Conservation (phyloP, 352 stramenopile genomes). For the Globisporangium sylvaticum region DNA sequence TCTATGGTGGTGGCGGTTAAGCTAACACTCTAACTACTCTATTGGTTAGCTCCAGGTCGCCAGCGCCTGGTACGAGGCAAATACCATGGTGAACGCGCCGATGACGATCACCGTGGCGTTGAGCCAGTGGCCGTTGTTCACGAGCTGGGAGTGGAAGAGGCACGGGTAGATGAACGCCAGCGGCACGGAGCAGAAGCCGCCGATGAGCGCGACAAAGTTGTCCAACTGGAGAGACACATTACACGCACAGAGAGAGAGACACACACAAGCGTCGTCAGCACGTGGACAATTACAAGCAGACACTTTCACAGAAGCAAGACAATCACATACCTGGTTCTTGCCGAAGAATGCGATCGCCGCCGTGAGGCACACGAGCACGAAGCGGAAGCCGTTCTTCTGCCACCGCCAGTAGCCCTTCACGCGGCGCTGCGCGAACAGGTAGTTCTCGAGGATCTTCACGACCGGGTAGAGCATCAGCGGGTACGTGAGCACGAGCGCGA, state of each 20-base stretch:
- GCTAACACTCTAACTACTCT: neutral
- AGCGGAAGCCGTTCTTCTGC: constrained; percentile 67
- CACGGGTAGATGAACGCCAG: constrained; percentile 73
- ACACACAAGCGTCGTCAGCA: neutral
- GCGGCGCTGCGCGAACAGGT: constrained; percentile 38
- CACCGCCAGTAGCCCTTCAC: constrained; percentile 60
- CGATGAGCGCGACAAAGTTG: constrained; percentile 71
- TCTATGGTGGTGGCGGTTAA: constrained; percentile 8
- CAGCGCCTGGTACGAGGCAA: constrained; percentile 52
- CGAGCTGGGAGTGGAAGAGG: constrained; percentile 55
- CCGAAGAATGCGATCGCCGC: constrained; percentile 60
- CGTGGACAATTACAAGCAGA: neutral
- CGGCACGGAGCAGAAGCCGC: constrained; percentile 67
- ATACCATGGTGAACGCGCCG: constrained; percentile 57
- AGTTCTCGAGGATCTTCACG: constrained; percentile 67
- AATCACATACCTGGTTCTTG: constrained; percentile 34
- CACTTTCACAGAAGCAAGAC: neutral
- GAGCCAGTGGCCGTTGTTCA: constrained; percentile 36
- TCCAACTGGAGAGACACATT: constrained; percentile 26
- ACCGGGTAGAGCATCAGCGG: constrained; percentile 70
- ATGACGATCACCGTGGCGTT: constrained; percentile 46
- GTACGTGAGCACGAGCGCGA: constrained; percentile 68
- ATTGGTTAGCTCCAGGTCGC: constrained; percentile 36
- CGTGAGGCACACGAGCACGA: constrained; percentile 56
- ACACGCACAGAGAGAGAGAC: neutral